A percentile compares a stretch with the other conserved stretches of the same genome.
Conservation (phyloP, 2,329 filamentous ascomycete species). For the Hymenoscyphus repandus region DNA sequence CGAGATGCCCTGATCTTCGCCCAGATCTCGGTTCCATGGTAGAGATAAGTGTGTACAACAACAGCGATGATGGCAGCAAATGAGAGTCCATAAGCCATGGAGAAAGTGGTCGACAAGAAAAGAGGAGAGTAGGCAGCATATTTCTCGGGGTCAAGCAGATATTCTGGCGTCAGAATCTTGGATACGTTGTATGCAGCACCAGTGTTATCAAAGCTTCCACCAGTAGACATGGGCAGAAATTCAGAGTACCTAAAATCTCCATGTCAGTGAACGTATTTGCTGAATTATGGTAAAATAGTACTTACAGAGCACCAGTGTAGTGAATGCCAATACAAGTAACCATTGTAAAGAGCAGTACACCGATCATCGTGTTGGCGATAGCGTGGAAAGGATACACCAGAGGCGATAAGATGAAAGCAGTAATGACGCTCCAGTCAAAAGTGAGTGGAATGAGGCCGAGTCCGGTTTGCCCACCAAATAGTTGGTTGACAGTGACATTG, state of each 20-base stretch:
- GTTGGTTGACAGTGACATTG: conserved; percentile 59
- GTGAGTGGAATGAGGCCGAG: conserved; percentile 65
- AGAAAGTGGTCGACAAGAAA: conserved; percentile 57
- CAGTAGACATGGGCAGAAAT: conserved; percentile 57
- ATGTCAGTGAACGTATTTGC: neutral
- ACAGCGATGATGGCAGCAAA: conserved; percentile 58
- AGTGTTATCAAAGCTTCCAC: conserved; percentile 59
- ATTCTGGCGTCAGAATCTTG: conserved; percentile 50
- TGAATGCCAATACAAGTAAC: conserved; percentile 53
- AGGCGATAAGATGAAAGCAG: conserved; percentile 21
- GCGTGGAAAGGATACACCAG: conserved; percentile 39
- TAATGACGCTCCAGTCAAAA: conserved; percentile 71
- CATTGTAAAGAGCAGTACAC: conserved; percentile 55
- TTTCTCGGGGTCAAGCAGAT: conserved; percentile 53
- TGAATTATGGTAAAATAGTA: neutral
- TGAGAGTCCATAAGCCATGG: conserved; percentile 51
- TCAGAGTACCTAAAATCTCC: conserved; percentile 35
- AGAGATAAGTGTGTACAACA: conserved; percentile 61
- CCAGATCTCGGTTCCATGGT: conserved; percentile 64
- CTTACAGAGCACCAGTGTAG: conserved; percentile 58
- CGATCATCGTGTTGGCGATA: conserved; percentile 49
- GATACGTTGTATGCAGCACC: conserved; percentile 54
- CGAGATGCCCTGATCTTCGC: conserved; percentile 19
- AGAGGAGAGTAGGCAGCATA: conserved; percentile 60
- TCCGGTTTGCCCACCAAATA: conserved; percentile 64